These are phyloP conservation scores for Neonothopanus nambi DNA, from an alignment of 1,284 basidiomycete species.

Conservation along the genomic window DNA sequence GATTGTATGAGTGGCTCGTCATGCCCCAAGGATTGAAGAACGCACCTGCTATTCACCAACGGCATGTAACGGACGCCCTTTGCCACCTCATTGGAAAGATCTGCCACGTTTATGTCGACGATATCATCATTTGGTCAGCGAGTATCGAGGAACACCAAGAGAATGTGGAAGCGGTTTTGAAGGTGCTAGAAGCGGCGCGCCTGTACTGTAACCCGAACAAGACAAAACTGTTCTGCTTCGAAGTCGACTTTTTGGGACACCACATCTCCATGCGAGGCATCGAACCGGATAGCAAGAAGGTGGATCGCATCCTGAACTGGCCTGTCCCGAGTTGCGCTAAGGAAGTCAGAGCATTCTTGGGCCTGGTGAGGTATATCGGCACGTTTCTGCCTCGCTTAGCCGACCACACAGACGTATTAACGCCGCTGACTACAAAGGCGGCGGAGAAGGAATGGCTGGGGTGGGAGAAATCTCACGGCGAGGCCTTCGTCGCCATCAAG, in stretches of 20 bases:
- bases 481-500: conserved; percentile 42
- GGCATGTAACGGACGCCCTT: conserved; percentile 23
- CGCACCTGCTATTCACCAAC: conserved; percentile 31
- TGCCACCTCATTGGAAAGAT: conserved; percentile 11
- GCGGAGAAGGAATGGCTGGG: conserved; percentile 26
- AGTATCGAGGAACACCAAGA: conserved; percentile 22
- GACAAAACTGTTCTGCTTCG: conserved; percentile 21
- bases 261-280: conserved; percentile 25
- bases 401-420: conserved; percentile 31
- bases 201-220: conserved; percentile 33
- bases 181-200: conserved; percentile 19
- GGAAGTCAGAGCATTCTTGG: conserved; percentile 20
- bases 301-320: conserved; percentile 28
- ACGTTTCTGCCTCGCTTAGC: conserved; percentile 23
- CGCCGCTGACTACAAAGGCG: conserved; percentile 30
- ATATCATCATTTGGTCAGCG: conserved; percentile 15
- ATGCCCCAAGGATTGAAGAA: conserved; percentile 36
- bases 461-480: conserved; percentile 31
- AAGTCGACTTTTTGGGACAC: conserved; percentile 20
- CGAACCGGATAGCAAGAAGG: conserved; percentile 24
- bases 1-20: conserved; percentile 30
- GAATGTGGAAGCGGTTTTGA: conserved; percentile 16
- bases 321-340: conserved; percentile 5
- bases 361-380: conserved; percentile 26
- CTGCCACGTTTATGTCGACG: conserved; percentile 4